These are phyloP conservation scores for Termitomyces sp. DNA, from an alignment of 768 basidiomycete species.

Conservation along the genomic window DNA sequence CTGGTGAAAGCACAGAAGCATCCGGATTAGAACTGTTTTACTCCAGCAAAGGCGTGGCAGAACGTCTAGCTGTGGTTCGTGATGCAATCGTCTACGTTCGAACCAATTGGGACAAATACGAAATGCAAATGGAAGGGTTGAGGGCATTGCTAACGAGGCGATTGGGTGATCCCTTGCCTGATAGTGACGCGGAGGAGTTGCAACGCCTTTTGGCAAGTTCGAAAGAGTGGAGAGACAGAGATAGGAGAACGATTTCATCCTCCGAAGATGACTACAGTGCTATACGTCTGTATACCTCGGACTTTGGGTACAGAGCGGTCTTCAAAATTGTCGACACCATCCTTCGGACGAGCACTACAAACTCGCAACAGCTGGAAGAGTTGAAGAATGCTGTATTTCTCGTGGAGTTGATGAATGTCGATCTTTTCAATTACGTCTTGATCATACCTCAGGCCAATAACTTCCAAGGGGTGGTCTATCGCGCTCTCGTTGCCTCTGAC, in stretches of 20 bases:
- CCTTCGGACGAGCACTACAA: conserved; percentile 11
- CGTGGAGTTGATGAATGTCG: conserved; percentile 21
- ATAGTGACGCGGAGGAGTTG: not conserved
- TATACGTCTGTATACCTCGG: conserved; percentile 18
- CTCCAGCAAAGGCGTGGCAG: conserved; percentile 13
- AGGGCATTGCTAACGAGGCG: conserved; percentile 3
- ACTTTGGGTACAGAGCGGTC: conserved; percentile 16
- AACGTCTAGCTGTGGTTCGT: conserved; percentile 14
- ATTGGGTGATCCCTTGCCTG: conserved; percentile 2
- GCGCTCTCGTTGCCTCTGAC: conserved; percentile 14
- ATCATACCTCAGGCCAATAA: conserved; percentile 3
- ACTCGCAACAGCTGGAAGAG: conserved; percentile 5
- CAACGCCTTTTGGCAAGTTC: conserved; percentile 9
- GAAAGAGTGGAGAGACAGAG: conserved; percentile 17
- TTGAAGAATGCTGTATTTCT: conserved; percentile 19
- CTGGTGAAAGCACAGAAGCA: not conserved
- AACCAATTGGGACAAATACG: conserved; percentile 16
- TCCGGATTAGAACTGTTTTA: conserved; percentile 13
- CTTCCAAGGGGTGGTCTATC: conserved; percentile 17
- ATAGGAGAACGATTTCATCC: not conserved
- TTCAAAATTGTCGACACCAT: conserved; percentile 18
- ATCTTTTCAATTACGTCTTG: conserved; percentile 20
- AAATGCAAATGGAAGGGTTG: conserved; percentile 15
- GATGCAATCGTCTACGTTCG: conserved; percentile 16
- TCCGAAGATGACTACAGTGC: conserved; percentile 7